A percentile compares a stretch with the other conserved stretches of the same genome.
phyloP scores from a whole-genome alignment of 2,329 filamentous ascomycete genomes.

The Alternaria sp. region DNA sequence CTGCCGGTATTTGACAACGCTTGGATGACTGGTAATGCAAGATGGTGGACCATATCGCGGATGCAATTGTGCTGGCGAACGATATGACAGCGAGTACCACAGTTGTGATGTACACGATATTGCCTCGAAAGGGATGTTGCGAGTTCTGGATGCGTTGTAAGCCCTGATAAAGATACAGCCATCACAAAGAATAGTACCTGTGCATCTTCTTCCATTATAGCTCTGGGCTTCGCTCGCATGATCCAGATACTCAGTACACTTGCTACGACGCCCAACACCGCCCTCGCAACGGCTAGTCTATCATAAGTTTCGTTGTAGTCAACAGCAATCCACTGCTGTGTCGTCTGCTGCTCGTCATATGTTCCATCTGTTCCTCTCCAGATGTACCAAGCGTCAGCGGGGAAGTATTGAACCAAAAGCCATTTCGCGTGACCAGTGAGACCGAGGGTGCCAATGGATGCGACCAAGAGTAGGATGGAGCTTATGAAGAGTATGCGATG shows the following conservation, averaged over 20 bases:
- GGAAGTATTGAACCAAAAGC: not conserved
- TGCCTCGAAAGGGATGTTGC: not conserved
- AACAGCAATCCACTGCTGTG: not conserved
- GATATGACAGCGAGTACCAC: not conserved
- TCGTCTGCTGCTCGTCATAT: not conserved
- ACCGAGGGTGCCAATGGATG: not conserved
- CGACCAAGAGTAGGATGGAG: not conserved
- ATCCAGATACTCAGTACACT: not conserved
- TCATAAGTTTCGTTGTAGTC: not conserved
- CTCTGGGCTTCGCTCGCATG: not conserved
- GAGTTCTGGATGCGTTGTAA: not conserved
- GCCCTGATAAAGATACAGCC: not conserved
- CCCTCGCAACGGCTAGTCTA: not conserved
- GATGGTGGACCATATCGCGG: not conserved
- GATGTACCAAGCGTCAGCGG: not conserved
- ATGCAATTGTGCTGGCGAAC: not conserved
- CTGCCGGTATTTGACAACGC: not conserved
- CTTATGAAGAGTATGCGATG: not conserved
- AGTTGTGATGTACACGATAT: not conserved
- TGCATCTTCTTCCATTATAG: not conserved
- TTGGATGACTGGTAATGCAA: not conserved
- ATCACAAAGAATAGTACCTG: not conserved
- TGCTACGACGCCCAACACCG: not conserved
- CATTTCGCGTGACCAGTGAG: not conserved
- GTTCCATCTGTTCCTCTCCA: not conserved